A percentile compares a stretch with the other conserved stretches of the same genome.
Evolutionary conservation across 345 rosid species (phyloP).

Genomic region (Nephelium lappaceum): DNA sequence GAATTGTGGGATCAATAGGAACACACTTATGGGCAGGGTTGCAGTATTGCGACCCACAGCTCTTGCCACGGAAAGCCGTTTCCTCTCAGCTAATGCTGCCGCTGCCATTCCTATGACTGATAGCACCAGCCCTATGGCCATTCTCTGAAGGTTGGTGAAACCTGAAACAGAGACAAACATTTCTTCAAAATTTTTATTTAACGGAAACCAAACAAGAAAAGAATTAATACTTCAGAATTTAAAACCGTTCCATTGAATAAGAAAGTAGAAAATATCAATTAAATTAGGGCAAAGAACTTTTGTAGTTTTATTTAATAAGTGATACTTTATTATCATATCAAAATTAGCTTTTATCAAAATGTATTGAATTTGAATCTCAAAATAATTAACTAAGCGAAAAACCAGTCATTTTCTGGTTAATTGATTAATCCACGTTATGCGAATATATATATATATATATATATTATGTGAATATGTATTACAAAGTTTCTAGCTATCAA

Average conservation of each 20-base stretch:
- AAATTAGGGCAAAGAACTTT: no score
- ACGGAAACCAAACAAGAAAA: neutral
- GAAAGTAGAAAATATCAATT: no score
- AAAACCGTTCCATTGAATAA: no score
- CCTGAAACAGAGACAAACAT: slow-evolving; percentile 35
- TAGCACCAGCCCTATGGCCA: slow-evolving; percentile 52
- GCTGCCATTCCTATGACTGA: slow-evolving; percentile 57
- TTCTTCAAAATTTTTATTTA: neutral
- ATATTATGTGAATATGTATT: no score
- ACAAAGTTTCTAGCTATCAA: neutral
- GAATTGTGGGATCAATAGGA: slow-evolving; percentile 62
- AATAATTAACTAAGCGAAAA: no score
- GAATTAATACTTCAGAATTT: no score
- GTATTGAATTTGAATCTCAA: neutral
- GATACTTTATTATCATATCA: no score
- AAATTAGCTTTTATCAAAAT: neutral
- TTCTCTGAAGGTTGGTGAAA: slow-evolving; percentile 53
- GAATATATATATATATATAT: no score
- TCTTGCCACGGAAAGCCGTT: slow-evolving; percentile 45
- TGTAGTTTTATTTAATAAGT: no score
- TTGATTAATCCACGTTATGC: neutral
- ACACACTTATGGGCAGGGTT: slow-evolving; percentile 51
- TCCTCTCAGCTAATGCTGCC: slow-evolving; percentile 50
- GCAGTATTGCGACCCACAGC: slow-evolving; percentile 14
- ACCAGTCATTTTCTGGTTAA: neutral